Base-by-base conservation (phyloP, 768 basidiomycete genomes). In the Coprinellus micaceus region DNA sequence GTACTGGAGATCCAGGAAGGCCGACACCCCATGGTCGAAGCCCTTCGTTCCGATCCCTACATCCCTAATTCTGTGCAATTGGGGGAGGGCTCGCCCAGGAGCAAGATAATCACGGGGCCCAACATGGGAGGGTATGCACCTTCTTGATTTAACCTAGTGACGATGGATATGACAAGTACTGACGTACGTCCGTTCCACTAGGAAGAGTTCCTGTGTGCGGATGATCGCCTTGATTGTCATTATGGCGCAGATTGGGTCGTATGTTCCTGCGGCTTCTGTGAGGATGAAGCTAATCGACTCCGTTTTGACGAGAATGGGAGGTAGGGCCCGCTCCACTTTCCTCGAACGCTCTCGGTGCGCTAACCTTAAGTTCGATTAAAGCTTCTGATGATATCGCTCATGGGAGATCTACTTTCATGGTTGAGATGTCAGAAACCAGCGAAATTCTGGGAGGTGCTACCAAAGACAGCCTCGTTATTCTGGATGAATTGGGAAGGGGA, bases 351-450 rank as follows among this genome's bases (percentile, higher is more conserved):
- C 48, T 41, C 37, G 22, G 37, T 24, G 33, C 49, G 46, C 61
- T 39, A 61, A 36, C 9, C 7, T 41, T 53, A 41, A 25, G n/a
- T n/a, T n/a, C n/a, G n/a, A n/a, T n/a, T 21, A 12, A 56, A 88
- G 96, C 96, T 0, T 88, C 85, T 10, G 96, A 98, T 66, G 93
- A 97, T 60, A 70, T 98, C 24, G 82, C 85, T 5, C 80, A 88
- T 37, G 94, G 94, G 0, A 83, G 91, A 7, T 96, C 94, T 0
- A 98, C 91, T 0, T 97, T 98, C 68, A 97, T 97, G 95, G 91
- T 98, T 2, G 96, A 99, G 70, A 87, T 98, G 79, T 79, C 88
- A 4, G 94, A 98, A 68, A 97, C 95, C 0, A 88, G 86, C 63
- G 91, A 97, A 63, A 94, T 98, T 55, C 71, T 98, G 13, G 80